These are phyloP conservation scores for Lolium multiflorum DNA, from an alignment of 176 grass and related monocot genomes.

Conservation along the genomic window DNA sequence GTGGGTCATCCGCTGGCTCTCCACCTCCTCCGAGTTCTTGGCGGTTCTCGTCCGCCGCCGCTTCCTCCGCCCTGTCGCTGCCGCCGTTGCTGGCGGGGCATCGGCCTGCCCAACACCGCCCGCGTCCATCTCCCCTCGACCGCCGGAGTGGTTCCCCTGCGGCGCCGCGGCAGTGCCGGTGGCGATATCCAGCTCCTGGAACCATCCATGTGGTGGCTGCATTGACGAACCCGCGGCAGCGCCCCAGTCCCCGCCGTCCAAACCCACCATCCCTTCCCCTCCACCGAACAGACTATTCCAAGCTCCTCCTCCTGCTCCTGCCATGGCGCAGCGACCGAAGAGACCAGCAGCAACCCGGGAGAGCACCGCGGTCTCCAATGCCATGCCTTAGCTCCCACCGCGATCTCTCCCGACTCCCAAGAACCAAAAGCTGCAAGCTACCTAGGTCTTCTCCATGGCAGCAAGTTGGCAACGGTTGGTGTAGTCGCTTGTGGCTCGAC, in stretches of 20 bases:
- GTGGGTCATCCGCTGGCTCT: conserved; percentile 97
- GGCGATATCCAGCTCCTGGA: conserved; percentile 50
- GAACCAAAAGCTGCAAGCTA: neutral
- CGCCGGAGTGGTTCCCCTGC: neutral
- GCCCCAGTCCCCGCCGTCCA: conserved; percentile 45
- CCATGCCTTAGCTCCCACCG: conserved; percentile 51
- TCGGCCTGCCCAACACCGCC: neutral
- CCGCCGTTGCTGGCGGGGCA: neutral
- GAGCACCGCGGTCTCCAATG: conserved; percentile 79
- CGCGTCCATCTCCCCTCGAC: neutral
- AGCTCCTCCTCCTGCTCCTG: conserved; percentile 42
- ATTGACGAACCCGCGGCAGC: conserved; percentile 35
- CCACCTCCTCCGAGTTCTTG: conserved; percentile 94
- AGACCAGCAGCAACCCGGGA: conserved; percentile 52
- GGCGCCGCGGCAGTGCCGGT: conserved; percentile 9
- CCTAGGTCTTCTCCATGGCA: conserved; percentile 38
- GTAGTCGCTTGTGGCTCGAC: conserved; percentile 26
- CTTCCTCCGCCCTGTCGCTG: conserved; percentile 58
- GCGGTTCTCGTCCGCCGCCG: conserved; percentile 60
- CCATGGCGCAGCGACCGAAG: conserved; percentile 61
- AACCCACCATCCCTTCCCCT: conserved; percentile 27
- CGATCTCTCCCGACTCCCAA: conserved; percentile 32
- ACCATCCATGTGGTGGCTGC: conserved; percentile 34
- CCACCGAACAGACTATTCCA: conserved; percentile 43
- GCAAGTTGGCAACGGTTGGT: conserved; percentile 29